Percentiles rank a stretch among this genome's conserved stretches.
These are phyloP conservation scores for Trichoderma afroharzianum DNA, from an alignment of 2,329 filamentous ascomycete species.

Conservation along the genomic window DNA sequence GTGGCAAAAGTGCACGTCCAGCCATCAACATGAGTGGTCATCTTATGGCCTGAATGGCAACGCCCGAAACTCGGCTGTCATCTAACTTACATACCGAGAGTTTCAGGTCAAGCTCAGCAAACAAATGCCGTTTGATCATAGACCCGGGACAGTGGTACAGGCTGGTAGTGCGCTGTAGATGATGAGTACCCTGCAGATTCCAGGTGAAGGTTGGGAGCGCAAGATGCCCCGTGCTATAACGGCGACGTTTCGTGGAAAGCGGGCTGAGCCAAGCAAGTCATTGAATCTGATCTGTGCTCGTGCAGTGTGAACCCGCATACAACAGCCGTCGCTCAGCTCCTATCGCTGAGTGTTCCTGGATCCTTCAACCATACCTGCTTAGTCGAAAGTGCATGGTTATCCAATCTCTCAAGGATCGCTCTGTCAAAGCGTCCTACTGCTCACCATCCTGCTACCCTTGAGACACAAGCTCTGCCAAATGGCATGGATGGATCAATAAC, in stretches of 20 bases:
- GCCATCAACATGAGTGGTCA: not conserved
- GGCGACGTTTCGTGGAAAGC: not conserved
- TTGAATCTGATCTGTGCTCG: not conserved
- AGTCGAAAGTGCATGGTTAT: not conserved
- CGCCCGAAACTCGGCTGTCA: not conserved
- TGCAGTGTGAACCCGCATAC: not conserved
- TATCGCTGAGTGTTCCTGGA: not conserved
- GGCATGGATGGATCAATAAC: not conserved
- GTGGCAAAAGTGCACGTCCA: not conserved
- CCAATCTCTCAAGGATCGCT: not conserved
- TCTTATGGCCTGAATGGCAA: not conserved
- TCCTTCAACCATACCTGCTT: not conserved
- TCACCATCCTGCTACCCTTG: not conserved
- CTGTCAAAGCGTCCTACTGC: not conserved
- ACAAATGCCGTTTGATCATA: not conserved
- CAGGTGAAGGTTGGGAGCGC: not conserved
- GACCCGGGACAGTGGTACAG: not conserved
- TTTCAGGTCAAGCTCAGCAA: not conserved
- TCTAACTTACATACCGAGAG: not conserved
- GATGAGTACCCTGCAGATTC: not conserved
- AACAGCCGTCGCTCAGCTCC: no score
- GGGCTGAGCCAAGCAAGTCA: not conserved
- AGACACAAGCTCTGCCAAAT: not conserved
- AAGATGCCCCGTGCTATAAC: not conserved
- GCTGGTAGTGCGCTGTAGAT: not conserved